Evolutionary conservation across 2,329 filamentous ascomycete genomes (phyloP).

Genomic region (Orbilia ellipsospora): DNA sequence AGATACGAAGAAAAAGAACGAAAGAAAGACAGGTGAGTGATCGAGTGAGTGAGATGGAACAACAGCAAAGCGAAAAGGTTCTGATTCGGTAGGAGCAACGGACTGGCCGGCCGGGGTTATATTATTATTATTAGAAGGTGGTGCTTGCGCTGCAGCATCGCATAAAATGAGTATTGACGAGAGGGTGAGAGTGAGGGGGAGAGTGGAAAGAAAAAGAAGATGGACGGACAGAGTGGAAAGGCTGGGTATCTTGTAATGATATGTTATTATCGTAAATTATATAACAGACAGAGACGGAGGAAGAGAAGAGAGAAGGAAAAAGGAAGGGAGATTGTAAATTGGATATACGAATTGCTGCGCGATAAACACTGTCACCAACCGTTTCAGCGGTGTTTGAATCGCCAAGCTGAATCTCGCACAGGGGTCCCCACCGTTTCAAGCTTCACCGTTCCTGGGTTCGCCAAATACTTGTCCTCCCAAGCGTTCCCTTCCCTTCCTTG

Average conservation of each 20-base stretch:
- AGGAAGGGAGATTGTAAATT: no score
- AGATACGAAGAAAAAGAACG: constrained; percentile 1
- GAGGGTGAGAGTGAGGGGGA: no score
- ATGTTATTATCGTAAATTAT: no score
- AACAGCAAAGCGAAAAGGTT: not conserved
- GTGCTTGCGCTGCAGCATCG: constrained; percentile 31
- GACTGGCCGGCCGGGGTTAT: constrained; percentile 11
- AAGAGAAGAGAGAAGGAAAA: no score
- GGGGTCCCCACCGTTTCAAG: constrained; percentile 45
- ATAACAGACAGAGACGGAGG: no score
- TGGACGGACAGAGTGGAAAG: no score
- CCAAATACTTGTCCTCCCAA: no score
- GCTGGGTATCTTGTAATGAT: no score
- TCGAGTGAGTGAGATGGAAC: not conserved
- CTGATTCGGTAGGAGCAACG: constrained; percentile 30
- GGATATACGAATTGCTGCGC: no score
- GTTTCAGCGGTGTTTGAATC: constrained; percentile 49
- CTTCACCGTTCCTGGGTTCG: not conserved
- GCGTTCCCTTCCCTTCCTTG: no score
- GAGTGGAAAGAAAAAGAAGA: no score
- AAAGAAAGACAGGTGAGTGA: not conserved
- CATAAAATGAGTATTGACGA: not conserved
- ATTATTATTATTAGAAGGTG: constrained; percentile 19
- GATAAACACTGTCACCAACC: not conserved
- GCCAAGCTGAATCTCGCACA: constrained; percentile 23